Conservation (phyloP, 2,329 filamentous ascomycete genomes). For the Byssochlamys sp. region DNA sequence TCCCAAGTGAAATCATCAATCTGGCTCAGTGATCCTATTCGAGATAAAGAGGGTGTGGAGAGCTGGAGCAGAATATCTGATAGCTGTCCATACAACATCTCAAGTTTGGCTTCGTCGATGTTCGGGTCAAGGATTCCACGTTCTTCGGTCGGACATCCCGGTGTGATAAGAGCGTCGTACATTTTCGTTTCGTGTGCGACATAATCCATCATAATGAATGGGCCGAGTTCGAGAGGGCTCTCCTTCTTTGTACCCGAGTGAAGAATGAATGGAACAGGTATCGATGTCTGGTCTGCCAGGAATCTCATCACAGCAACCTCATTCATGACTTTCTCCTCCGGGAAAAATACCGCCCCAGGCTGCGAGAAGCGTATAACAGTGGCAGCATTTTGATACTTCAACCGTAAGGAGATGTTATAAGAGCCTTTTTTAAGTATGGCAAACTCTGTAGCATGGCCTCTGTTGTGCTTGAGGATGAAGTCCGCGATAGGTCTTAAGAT, state of each 20-base stretch:
- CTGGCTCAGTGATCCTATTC: background rate
- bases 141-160: conserved; percentile 11
- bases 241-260: conserved; percentile 6
- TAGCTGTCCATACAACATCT: conserved; percentile 28
- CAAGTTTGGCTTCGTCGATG: conserved; percentile 22
- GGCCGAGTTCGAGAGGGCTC: conserved; percentile 10
- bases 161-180: conserved; percentile 15
- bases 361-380: conserved; percentile 13
- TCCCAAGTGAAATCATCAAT: conserved; percentile 1
- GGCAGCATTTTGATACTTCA: conserved; percentile 11
- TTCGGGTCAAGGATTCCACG: conserved; percentile 22
- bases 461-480: conserved; percentile 5
- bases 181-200: conserved; percentile 10
- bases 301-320: conserved; percentile 14
- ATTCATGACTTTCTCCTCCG: conserved; percentile 25
- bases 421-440: conserved; percentile 4
- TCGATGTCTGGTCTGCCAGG: conserved; percentile 10
- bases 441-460: conserved; percentile 7
- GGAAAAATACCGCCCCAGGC: conserved; percentile 12
- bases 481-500: too few relatives aligned
- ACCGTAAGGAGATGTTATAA: conserved; percentile 13
- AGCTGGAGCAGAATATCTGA: conserved; percentile 29
- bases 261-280: conserved; percentile 8
- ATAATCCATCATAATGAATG: conserved; percentile 20
- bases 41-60: conserved; percentile 18